These are phyloP conservation scores for Leccinum griseonigrum DNA, from an alignment of 1,284 basidiomycete species.

Conservation along the genomic window DNA sequence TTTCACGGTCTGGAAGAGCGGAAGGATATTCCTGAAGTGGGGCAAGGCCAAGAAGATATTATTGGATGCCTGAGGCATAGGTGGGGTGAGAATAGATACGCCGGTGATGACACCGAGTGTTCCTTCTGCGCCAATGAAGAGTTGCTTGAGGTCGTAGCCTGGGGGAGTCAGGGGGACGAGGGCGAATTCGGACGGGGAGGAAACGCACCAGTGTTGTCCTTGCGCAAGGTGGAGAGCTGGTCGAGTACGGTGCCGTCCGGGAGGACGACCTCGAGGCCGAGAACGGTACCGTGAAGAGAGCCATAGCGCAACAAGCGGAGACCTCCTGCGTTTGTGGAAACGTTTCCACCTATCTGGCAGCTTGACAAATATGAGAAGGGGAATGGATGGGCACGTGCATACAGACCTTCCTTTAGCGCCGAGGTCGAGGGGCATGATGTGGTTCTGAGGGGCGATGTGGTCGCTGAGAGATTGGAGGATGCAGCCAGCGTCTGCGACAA, in stretches of 20 bases:
- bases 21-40: conserved; percentile 71
- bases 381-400: not conserved
- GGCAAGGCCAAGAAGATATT: conserved; percentile 78
- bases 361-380: conserved; percentile 38
- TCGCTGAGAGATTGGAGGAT: conserved; percentile 91
- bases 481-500: conserved; percentile 89
- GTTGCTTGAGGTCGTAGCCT: conserved; percentile 99
- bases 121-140: conserved; percentile 98
- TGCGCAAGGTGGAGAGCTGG: conserved; percentile 81
- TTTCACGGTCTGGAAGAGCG: conserved; percentile 66
- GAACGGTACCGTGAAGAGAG: conserved; percentile 91
- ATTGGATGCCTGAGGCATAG: conserved; percentile 80
- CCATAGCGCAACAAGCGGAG: conserved; percentile 93
- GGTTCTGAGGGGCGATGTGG: conserved; percentile 82
- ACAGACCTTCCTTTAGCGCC: conserved; percentile 94
- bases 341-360: conserved; percentile 98
- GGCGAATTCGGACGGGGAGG: not conserved
- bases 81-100: conserved; percentile 93
- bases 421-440: conserved; percentile 97
- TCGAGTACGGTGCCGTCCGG: conserved; percentile 96
- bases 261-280: conserved; percentile 96
- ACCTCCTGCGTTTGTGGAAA: conserved; percentile 97
- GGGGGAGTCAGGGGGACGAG: conserved; percentile 2
- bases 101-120: conserved; percentile 95
- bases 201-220: conserved; percentile 92